phyloP scores from a whole-genome alignment of 805 yeast genomes.

The Lachancea sp. region DNA sequence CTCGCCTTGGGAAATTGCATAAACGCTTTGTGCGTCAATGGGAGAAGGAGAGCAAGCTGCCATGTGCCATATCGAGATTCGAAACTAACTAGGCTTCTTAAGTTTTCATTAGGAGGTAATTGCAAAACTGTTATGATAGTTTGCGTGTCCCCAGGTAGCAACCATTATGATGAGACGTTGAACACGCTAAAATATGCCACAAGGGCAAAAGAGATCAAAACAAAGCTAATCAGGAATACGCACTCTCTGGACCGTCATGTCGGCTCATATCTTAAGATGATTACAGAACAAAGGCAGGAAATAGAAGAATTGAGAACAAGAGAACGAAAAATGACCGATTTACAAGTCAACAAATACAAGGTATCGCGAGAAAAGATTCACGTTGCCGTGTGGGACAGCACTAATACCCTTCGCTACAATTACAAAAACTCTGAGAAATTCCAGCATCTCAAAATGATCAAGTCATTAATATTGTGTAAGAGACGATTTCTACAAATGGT shows the following conservation, averaged over 20 bases:
- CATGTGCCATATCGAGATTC: constrained; percentile 92
- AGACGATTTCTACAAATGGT: constrained; percentile 39
- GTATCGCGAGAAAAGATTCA: constrained; percentile 36
- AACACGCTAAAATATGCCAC: constrained; percentile 89
- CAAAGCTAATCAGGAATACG: constrained; percentile 66
- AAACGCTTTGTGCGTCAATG: constrained; percentile 76
- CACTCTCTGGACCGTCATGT: constrained; percentile 76
- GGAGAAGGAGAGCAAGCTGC: constrained; percentile 40
- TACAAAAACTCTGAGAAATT: constrained; percentile 38
- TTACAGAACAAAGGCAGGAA: constrained; percentile 70
- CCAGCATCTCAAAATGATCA: constrained; percentile 39
- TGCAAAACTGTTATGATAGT: constrained; percentile 96
- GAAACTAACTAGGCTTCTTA: constrained; percentile 76
- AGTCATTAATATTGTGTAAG: constrained; percentile 35
- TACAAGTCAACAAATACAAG: constrained; percentile 34
- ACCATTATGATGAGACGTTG: constrained; percentile 87
- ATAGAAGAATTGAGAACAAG: constrained; percentile 60
- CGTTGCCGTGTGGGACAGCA: constrained; percentile 36
- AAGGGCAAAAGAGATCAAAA: constrained; percentile 84
- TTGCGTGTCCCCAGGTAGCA: constrained; percentile 80
- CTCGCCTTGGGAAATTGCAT: constrained; percentile 91
- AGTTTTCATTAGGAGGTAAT: constrained; percentile 88
- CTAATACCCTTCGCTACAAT: constrained; percentile 38
- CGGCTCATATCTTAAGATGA: constrained; percentile 77
- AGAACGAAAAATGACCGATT: constrained; percentile 40